Base-by-base conservation (phyloP, 2,329 filamentous ascomycete genomes). In the Tympanopsis confertula region DNA sequence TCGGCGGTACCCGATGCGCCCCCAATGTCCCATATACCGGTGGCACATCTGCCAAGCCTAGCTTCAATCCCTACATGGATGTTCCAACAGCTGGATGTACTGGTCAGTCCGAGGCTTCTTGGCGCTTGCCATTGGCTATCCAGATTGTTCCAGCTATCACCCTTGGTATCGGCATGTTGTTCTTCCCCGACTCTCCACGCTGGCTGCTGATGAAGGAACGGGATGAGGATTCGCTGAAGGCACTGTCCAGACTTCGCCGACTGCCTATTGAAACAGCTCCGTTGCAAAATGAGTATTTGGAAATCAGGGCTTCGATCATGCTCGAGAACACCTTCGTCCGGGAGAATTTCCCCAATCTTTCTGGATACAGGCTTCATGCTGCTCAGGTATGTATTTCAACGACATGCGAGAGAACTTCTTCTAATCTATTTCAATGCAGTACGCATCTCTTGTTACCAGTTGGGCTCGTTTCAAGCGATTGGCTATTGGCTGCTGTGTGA, bases 11-110 rank as follows among this genome's bases (percentile, higher is more conserved):
- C 1, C 54, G 63, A 4, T 71, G 67, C 42, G 63, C 63, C 4
- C 65, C 66, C 1, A 52, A 59, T 17, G 58, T 66, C 4, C 57
- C 63, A 0, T 68, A 68, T 43, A 60, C 59, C 2, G 66, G 62
- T 5, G 64, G 61, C 29, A 66, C 58, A 0, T 19, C 49, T 1
- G 44, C 47, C 1, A 47, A 53, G 1, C 62, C 45, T 5, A 49
- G 48, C 4, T 70, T 71, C 39, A 53, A 69, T 20, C 64, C 63
- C 3, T 55, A 51, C 38, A 49, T 46, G 28, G 63, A 64, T 43
- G 58, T 65, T 29, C 61, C 57, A 4, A 45, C 48, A 35, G 47
- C 53, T 22, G 62, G 55, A 29, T 70, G 65, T 38, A 55, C 54
- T 1, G 65, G 64, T 0, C 66, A 69, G 41, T 65, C 59, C 12